Evolutionary conservation across 2,329 filamentous ascomycete genomes (phyloP), one percentile per base, ranked within the genome.

Genomic region (Pezicula carpinea): DNA sequence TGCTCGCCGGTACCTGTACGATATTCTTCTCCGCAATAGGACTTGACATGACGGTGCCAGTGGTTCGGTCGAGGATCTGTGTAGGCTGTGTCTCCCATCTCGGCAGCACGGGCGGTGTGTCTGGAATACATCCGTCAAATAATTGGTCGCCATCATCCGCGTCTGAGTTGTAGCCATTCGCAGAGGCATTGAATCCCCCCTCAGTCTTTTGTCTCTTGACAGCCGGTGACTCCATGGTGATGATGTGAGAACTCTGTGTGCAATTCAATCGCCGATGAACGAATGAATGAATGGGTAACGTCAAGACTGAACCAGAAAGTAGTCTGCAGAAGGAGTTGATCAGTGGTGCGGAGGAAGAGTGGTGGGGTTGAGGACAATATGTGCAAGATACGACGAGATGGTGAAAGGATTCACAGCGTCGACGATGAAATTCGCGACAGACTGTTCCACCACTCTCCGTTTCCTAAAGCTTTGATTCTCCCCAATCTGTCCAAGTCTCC

Each of bases 1-100:
- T 96, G 3, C 91, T 96, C n/a, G 89, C 88, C 23, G 85, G 83
- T 3, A 96, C 91, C 65, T 96, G 91, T 47, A 96, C 72, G 43
- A 76, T 63, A 32, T 41, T 64, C 56, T 46, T 59, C 51, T 48
- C 55, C 5, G 51, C 52, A 18, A 21, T 34, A 17, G 53, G 59
- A 33, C 44, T 33, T 7, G 46, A 21, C 15, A 33, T 34, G 15
- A 50, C 31, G 10, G 35, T 43, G 26, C 67, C 67, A 0, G 60
- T 60, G 6, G 58, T 52, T 40, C 57, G 53, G 39, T 60, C 58
- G 7, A 60, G 46, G 22, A 60, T 62, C 41, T 67, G 67, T 8
- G 69, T 69, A 46, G 72, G 67, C 65, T 77, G 64, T 49, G 77
- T 50, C 59, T 69, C 35, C 62, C 54, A 48, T 59, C 54, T 48